Base-by-base conservation (phyloP, 2,329 filamentous ascomycete species). In the Graphilbum sp. region DNA sequence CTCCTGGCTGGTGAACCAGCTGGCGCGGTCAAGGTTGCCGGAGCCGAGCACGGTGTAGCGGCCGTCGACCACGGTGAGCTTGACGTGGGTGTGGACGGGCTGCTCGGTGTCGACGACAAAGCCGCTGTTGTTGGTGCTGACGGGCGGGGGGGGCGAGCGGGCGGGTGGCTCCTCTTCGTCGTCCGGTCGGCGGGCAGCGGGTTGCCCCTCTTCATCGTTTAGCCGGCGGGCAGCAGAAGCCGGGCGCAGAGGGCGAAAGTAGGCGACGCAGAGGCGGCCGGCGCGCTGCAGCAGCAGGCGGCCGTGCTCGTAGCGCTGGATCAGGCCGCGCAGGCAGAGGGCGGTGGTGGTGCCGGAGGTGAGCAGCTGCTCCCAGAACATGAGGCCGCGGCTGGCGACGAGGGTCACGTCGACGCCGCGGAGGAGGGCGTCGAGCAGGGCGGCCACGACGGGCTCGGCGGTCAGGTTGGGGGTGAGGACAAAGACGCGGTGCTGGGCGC, bases 1-100 rank as follows among this genome's bases (percentile, higher is more conserved):
- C 57, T 92, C 84, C 56, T 90, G 84, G 53, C 80, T 87, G 5
- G 84, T 90, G 56, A 73, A 87, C 80, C 81, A 90, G 52, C 80
- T 87, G 8, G 84, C 82, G 1, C 83, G 69, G 56, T 92, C 84
- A 66, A 87, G 73, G 52, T 92, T 92, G 1, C 82, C 83, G 16
- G 80, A 87, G 0, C 84, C 84, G 3, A 90, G 58, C 1, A 90
- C 64, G 2, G 77, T 62, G 17, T 75, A 72, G 43, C 74, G 63
- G 1, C 64, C 63, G 52, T 92, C 84, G 3, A 88, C 69, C 38
- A 86, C 65, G 1, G 73, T 79, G 51, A 86, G 66, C 55, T 92
- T 92, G 41, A 88, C 61, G 56, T 92, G 84, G 5, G 75, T 77
- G 38, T 84, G 75, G 3, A 79, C 72, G 0, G 81, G 79, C 49